A percentile compares a stretch with the other conserved stretches of the same genome.
Evolutionary conservation across 2,329 filamentous ascomycete species (phyloP).

Genomic region (Cadophora gregata): DNA sequence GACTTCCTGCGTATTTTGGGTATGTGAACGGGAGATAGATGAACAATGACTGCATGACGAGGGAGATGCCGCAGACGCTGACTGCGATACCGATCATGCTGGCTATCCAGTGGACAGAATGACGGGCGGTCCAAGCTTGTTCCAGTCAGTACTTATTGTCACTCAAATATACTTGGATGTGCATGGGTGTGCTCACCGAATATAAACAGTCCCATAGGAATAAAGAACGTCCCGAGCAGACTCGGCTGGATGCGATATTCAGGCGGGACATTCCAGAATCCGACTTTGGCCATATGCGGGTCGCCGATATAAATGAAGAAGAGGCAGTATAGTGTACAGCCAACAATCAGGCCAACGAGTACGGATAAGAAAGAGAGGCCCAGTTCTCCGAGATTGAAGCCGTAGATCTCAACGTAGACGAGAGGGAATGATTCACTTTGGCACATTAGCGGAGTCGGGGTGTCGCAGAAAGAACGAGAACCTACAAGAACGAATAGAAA

Average conservation of each 20-base stretch:
- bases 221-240: constrained; percentile 51
- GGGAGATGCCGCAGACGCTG: constrained; percentile 52
- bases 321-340: constrained; percentile 50
- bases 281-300: background rate
- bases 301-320: background rate
- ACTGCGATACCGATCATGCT: constrained; percentile 59
- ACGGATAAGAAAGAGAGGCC: constrained; percentile 65
- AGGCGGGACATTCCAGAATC: constrained; percentile 46
- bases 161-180: background rate
- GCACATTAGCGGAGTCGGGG: constrained; percentile 41
- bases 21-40: constrained; percentile 60
- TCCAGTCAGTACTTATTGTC: background rate
- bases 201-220: constrained; percentile 63
- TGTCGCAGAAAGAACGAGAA: background rate
- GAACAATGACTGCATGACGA: constrained; percentile 63
- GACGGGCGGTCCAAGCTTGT: constrained; percentile 48
- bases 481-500: constrained; percentile 59
- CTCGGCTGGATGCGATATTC: constrained; percentile 43
- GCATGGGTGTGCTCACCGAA: constrained; percentile 45
- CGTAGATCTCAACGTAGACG: constrained; percentile 63
- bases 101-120: constrained; percentile 59
- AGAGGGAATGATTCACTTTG: constrained; percentile 64
- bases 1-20: constrained; percentile 59
- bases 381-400: constrained; percentile 60
- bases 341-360: constrained; percentile 57